Conservation (phyloP, 805 yeast genomes). For the Ogataea ganodermae region DNA sequence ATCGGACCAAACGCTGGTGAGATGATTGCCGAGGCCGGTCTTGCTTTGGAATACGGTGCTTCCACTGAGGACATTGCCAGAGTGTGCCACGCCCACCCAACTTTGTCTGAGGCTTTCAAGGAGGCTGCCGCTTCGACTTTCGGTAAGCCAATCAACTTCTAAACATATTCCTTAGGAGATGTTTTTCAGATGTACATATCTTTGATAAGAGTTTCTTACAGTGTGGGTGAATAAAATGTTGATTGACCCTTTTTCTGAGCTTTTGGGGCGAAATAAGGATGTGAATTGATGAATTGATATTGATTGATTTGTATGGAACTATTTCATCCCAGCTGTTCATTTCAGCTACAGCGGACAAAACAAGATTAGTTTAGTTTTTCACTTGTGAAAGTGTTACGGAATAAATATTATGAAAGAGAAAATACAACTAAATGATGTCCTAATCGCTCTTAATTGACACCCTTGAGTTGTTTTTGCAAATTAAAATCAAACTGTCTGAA, state of each 20-base stretch:
- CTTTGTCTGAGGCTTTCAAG: conserved; percentile 95
- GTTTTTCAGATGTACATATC: conserved; percentile 5
- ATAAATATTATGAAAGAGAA: too few species aligned
- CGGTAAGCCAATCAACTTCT: conserved; percentile 88
- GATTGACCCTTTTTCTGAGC: neutral
- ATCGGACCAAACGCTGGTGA: conserved; percentile 99
- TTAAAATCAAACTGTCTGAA: conserved; percentile 28
- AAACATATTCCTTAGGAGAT: conserved; percentile 24
- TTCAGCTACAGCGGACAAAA: neutral
- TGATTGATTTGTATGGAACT: conserved; percentile 2
- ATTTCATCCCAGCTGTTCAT: neutral
- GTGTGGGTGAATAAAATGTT: neutral
- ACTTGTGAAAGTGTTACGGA: too few species aligned
- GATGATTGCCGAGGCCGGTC: conserved; percentile 98
- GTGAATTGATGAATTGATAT: conserved; percentile 2
- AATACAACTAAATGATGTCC: neutral
- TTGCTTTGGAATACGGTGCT: conserved; percentile 98
- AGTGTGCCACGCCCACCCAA: conserved; percentile 98
- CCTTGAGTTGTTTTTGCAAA: conserved; percentile 8
- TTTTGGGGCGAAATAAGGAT: neutral
- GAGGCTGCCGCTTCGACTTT: conserved; percentile 95
- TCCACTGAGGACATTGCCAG: conserved; percentile 97
- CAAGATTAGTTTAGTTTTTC: too few species aligned
- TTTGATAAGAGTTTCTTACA: neutral
- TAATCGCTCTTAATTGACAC: neutral